A percentile compares a stretch with the other conserved stretches of the same genome.
Conservation (phyloP, 148 eudicot species). For the Diospyros lotus region DNA sequence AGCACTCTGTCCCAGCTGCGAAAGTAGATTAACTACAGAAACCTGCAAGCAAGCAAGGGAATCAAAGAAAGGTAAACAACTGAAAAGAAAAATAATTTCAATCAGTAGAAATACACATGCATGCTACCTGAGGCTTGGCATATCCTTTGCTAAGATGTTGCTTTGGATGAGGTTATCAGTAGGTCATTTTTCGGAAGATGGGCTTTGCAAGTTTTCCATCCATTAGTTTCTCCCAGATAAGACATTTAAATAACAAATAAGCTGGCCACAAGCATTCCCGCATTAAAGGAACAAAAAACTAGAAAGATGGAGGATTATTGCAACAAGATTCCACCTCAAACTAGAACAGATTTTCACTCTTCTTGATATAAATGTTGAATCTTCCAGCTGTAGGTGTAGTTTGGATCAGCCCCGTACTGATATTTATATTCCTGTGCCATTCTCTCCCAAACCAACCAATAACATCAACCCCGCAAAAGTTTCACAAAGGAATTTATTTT, state of each 20-base stretch:
- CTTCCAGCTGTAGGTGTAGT: constrained; percentile 8
- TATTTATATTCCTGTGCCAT: not conserved
- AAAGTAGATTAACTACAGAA: constrained; percentile 12
- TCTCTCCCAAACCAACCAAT: not conserved
- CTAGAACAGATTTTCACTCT: not conserved
- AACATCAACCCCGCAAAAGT: not conserved
- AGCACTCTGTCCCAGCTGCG: constrained; percentile 5
- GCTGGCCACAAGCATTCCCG: not conserved
- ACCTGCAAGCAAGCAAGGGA: constrained; percentile 4
- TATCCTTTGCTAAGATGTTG: not conserved
- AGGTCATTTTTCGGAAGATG: constrained; percentile 7
- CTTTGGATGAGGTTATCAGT: constrained; percentile 1
- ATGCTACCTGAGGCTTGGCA: constrained; percentile 5
- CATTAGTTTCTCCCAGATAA: not conserved
- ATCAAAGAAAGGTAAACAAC: not conserved
- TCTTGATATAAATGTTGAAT: not conserved
- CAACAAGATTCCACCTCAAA: not conserved
- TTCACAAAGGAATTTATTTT: too few species aligned
- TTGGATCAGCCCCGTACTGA: not conserved
- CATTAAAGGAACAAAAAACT: not conserved
- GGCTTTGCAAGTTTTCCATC: constrained; percentile 3
- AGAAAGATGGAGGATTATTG: not conserved
- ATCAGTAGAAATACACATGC: not conserved
- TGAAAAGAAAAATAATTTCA: not conserved
- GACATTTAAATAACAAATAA: not conserved